Evolutionary conservation across 306 rosid species (phyloP).

Genomic region (Pueraria montana): DNA sequence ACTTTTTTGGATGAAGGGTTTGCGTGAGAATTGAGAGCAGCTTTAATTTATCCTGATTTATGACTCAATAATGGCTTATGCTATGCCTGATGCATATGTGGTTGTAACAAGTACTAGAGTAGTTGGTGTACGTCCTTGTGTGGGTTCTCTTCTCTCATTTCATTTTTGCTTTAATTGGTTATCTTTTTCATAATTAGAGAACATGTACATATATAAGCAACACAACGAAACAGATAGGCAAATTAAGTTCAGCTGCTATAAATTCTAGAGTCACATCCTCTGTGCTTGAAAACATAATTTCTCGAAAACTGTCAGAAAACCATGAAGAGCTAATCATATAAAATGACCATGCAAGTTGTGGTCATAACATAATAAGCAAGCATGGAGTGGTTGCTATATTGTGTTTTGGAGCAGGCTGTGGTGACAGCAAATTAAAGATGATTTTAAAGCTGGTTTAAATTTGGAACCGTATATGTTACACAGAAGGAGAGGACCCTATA

Average conservation of each 20-base stretch:
- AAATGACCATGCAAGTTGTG: constrained; percentile 35
- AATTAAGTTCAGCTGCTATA: constrained; percentile 37
- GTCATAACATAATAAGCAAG: neutral
- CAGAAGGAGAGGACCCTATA: constrained; percentile 33
- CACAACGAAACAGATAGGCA: constrained; percentile 17
- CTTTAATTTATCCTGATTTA: constrained; percentile 45
- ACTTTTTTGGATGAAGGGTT: constrained; percentile 51
- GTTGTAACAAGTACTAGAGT: constrained; percentile 38
- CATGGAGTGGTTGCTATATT: constrained; percentile 23
- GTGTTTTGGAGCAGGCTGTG: constrained; percentile 14
- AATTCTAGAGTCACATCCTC: constrained; percentile 36
- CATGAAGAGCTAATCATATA: neutral
- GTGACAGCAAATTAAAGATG: constrained; percentile 44
- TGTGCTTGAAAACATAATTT: constrained; percentile 24
- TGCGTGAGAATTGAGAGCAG: constrained; percentile 51
- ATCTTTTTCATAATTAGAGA: constrained; percentile 29
- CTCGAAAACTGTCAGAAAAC: constrained; percentile 39
- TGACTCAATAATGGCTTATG: constrained; percentile 43
- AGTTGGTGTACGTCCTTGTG: constrained; percentile 30
- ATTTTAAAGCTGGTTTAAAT: constrained; percentile 40
- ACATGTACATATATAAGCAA: constrained; percentile 34
- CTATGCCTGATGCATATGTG: constrained; percentile 8
- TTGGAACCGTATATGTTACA: constrained; percentile 27
- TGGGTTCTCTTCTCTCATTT: constrained; percentile 22
- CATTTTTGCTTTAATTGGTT: constrained; percentile 10